Conservation (phyloP, 2,329 filamentous ascomycete species). For the Rugonectria rugulosa region DNA sequence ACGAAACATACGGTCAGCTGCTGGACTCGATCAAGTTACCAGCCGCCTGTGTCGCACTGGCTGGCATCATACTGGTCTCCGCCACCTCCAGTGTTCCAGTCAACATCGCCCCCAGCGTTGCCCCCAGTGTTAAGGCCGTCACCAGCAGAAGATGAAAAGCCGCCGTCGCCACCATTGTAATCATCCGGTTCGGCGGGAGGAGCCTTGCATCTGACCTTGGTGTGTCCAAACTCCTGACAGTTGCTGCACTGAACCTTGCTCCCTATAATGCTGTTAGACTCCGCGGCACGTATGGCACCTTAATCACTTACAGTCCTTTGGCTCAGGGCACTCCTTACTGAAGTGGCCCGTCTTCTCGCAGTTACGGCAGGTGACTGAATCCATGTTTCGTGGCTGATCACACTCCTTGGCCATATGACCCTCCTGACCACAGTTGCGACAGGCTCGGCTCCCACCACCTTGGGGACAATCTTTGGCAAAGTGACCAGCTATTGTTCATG, state of each 20-base stretch:
- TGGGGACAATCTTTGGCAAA: conserved; percentile 70
- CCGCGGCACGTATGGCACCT: neutral
- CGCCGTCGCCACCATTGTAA: conserved; percentile 18
- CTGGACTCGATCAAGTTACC: conserved; percentile 19
- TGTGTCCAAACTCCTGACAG: conserved; percentile 49
- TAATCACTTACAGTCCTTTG: conserved; percentile 48
- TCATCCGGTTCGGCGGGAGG: conserved; percentile 31
- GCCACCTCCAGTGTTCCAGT: conserved; percentile 13
- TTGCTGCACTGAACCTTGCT: conserved; percentile 50
- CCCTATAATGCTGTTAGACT: conserved; percentile 41
- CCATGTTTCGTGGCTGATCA: conserved; percentile 52
- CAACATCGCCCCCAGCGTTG: conserved; percentile 16
- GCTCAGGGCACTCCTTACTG: conserved; percentile 68
- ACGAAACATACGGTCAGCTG: neutral
- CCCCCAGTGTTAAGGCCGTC: conserved; percentile 10
- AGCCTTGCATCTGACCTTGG: conserved; percentile 49
- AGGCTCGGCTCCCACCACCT: conserved; percentile 61
- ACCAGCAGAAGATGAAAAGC: conserved; percentile 20
- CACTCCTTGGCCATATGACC: conserved; percentile 65
- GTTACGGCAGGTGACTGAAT: conserved; percentile 64
- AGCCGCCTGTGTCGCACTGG: conserved; percentile 15
- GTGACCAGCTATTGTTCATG: conserved; percentile 62
- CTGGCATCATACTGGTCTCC: neutral
- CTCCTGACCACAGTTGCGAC: conserved; percentile 70
- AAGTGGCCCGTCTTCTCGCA: conserved; percentile 69